Evolutionary conservation across 805 yeast genomes (phyloP).

Genomic region (Hemisphaericaspora nanyangensis): DNA sequence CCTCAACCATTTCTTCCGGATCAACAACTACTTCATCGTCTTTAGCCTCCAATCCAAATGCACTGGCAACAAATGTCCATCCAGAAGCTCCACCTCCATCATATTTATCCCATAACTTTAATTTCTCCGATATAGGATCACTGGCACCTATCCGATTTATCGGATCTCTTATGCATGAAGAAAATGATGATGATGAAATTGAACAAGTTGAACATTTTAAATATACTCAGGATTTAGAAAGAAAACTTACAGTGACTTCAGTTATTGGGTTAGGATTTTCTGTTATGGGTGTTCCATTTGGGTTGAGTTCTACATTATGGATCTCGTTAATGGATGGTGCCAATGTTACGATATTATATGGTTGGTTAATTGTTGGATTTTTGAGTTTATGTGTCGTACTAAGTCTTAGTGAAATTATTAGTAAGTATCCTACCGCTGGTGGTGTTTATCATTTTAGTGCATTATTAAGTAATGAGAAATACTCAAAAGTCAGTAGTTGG

Average conservation of each 20-base stretch:
- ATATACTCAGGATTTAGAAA: conserved; percentile 66
- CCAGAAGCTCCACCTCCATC: conserved; percentile 6
- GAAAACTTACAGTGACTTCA: conserved; percentile 65
- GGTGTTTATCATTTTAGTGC: conserved; percentile 78
- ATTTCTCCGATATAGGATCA: conserved; percentile 6
- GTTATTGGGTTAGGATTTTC: conserved; percentile 78
- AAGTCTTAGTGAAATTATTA: conserved; percentile 72
- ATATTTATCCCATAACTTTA: conserved; percentile 5
- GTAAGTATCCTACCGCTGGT: conserved; percentile 74
- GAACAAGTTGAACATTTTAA: conserved; percentile 69
- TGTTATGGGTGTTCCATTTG: conserved; percentile 78
- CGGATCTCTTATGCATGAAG: conserved; percentile 13
- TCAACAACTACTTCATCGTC: too few species aligned
- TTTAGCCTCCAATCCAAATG: too few species aligned
- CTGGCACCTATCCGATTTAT: conserved; percentile 13
- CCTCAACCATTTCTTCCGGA: too few species aligned
- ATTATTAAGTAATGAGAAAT: conserved; percentile 55
- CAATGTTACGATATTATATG: conserved; percentile 69
- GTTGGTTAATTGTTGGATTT: conserved; percentile 64
- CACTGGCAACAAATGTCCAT: too few species aligned
- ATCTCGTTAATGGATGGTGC: conserved; percentile 75
- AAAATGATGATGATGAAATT: conserved; percentile 41
- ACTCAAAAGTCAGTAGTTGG: conserved; percentile 65
- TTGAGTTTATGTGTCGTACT: conserved; percentile 63
- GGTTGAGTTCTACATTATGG: conserved; percentile 69